Evolutionary conservation across 495 filamentous ascomycete genomes (phyloP).

Genomic region (Tuber microsphaerosporum): DNA sequence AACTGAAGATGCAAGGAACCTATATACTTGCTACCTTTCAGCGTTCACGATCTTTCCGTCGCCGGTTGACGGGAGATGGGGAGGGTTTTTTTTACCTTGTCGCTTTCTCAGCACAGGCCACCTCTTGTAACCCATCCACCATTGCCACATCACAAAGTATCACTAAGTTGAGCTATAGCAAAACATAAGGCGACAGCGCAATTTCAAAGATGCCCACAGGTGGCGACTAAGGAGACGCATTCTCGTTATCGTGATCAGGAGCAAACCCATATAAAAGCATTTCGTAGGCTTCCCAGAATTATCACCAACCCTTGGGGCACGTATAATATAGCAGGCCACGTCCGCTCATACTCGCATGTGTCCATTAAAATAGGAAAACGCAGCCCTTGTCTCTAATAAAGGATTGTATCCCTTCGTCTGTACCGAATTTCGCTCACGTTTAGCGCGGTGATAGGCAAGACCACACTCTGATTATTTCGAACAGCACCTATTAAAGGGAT

Average conservation of each 20-base stretch:
- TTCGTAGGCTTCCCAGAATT: neutral
- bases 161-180: slow-evolving; percentile 6
- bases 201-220: neutral
- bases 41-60: slow-evolving; percentile 27
- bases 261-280: neutral
- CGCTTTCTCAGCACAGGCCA: neutral
- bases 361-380: neutral
- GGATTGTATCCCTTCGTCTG: neutral
- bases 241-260: neutral
- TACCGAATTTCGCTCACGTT: too few relatives aligned
- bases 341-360: neutral
- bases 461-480: too few relatives aligned
- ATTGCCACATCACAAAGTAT: slow-evolving; percentile 13
- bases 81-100: neutral
- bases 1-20: slow-evolving; percentile 18
- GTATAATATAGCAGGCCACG: neutral
- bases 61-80: slow-evolving; percentile 1
- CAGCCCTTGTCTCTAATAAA: neutral
- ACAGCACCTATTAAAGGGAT: too few relatives aligned
- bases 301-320: neutral
- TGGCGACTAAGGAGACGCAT: neutral
- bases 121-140: slow-evolving; percentile 4
- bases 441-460: too few relatives aligned
- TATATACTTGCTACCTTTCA: slow-evolving; percentile 12
- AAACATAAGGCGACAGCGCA: neutral